A percentile compares a stretch with the other conserved stretches of the same genome.
phyloP scores from a whole-genome alignment of 2,329 filamentous ascomycete genomes.

The Monilinia polystroma region DNA sequence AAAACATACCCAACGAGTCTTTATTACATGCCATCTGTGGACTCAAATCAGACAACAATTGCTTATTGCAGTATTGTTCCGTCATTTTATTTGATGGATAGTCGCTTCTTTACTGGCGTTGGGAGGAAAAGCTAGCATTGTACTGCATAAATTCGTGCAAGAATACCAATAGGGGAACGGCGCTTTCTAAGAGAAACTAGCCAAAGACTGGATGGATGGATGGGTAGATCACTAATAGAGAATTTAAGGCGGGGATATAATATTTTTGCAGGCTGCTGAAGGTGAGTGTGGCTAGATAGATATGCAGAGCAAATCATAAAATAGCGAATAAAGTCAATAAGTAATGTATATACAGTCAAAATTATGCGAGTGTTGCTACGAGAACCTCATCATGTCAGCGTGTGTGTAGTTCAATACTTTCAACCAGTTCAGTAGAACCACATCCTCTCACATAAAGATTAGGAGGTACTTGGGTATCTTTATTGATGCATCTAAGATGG shows the following conservation, averaged over 20 bases:
- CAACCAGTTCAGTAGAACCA: neutral
- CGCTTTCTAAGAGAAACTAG: neutral
- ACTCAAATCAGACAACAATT: neutral
- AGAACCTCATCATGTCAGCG: neutral
- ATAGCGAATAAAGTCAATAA: neutral
- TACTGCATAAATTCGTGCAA: neutral
- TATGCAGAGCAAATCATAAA: neutral
- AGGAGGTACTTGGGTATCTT: neutral
- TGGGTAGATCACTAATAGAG: neutral
- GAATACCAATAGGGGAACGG: neutral
- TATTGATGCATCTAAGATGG: neutral
- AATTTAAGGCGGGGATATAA: neutral
- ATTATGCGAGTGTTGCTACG: neutral
- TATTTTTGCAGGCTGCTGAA: slow-evolving; percentile 1
- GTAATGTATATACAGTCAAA: slow-evolving; percentile 1
- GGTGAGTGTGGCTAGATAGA: neutral
- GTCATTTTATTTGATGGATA: neutral
- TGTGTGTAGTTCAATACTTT: neutral
- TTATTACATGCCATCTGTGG: slow-evolving; percentile 1
- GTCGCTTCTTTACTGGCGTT: neutral
- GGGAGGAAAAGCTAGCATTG: neutral
- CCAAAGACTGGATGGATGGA: neutral
- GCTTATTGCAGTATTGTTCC: neutral
- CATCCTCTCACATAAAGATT: neutral
- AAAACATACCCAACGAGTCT: slow-evolving; percentile 12